Base-by-base conservation (phyloP, 2,329 filamentous ascomycete species). In the Cladosporium sp. region DNA sequence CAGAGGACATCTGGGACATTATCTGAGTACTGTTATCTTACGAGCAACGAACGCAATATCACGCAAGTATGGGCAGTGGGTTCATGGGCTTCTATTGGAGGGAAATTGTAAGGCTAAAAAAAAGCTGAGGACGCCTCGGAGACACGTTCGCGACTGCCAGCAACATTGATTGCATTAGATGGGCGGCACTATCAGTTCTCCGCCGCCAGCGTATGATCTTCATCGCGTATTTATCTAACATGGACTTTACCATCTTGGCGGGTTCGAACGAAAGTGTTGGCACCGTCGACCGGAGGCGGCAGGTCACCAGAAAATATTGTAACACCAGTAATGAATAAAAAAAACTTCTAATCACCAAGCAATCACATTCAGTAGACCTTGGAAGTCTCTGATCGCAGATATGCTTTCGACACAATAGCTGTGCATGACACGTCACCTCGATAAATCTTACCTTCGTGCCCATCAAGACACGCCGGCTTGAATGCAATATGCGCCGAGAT, bases 1-100 rank as follows among this genome's bases (percentile, higher is more conserved):
- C 92, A 43, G 94, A 99, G 77, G 94, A 99, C 74, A 88, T 88
- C 37, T 99, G 94, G 94, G 87, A 90, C 72, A 89, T 99, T 67
- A 84, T 97, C 70, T 99, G 86, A 82, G 47, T 5, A 30, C 20
- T 8, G 9, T 34, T 3, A 7, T 40, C 15, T 8, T 43, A 43
- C 28, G 28, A 43, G 3, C 51, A 55, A 55, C 14, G 52, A 55
- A 47, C 15, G 15, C 14, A 14, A 30, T 17, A 47, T 28, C 25
- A 12, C 25, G 15, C 15, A 30, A 12, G 25, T 20, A 47, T n/a
- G 43, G 43, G n/a, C 7, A 7, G 12, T 25, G 20, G 20, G 3
- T 25, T 9, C 12, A n/a, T 5, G 42, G 5, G 14, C 22, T 30
- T 28, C 14, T 25, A 9, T 47, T 47, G 15, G 8, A 30, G 43